phyloP scores from a whole-genome alignment of 106 monocot species.

The Acorus calamus region DNA sequence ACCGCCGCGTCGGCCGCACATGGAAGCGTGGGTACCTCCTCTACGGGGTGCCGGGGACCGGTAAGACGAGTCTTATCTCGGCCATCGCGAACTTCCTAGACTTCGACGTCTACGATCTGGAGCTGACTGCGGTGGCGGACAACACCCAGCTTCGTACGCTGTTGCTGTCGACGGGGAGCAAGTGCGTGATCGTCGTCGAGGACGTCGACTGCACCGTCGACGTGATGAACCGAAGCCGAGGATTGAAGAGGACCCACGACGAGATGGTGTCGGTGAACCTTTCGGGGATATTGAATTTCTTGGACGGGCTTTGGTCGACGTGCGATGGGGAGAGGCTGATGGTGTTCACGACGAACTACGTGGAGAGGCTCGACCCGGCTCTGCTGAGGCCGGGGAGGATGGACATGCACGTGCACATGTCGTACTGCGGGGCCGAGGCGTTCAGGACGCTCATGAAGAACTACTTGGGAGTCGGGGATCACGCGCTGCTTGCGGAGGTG shows the following conservation, averaged over 20 bases:
- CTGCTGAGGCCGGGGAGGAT: conserved; percentile 28
- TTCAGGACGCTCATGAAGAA: conserved; percentile 26
- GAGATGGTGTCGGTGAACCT: conserved; percentile 13
- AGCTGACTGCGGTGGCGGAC: conserved; percentile 19
- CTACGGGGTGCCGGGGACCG: conserved; percentile 34
- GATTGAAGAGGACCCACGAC: conserved; percentile 4
- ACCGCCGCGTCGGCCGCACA: conserved; percentile 22
- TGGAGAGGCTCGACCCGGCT: conserved; percentile 30
- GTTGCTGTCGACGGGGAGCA: conserved; percentile 21
- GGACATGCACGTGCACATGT: conserved; percentile 44
- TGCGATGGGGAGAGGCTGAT: conserved; percentile 39
- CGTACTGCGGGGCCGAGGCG: conserved; percentile 15
- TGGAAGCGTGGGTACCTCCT: conserved; percentile 40
- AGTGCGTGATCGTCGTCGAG: conserved; percentile 34
- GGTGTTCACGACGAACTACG: conserved; percentile 40
- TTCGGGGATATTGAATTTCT: conserved; percentile 32
- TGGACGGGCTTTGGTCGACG: conserved; percentile 38
- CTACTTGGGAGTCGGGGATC: conserved; percentile 30
- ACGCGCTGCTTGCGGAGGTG: conserved; percentile 20
- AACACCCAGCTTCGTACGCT: conserved; percentile 16
- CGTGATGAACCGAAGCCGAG: conserved; percentile 10
- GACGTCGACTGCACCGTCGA: conserved; percentile 37
- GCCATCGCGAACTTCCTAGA: conserved; percentile 37
- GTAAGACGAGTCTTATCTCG: conserved; percentile 33
- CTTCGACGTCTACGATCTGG: conserved; percentile 36